Percentiles rank a stretch among this genome's conserved stretches.
phyloP scores from a whole-genome alignment of 1,139 yeast genomes.

The Yamadazyma trypodendri region DNA sequence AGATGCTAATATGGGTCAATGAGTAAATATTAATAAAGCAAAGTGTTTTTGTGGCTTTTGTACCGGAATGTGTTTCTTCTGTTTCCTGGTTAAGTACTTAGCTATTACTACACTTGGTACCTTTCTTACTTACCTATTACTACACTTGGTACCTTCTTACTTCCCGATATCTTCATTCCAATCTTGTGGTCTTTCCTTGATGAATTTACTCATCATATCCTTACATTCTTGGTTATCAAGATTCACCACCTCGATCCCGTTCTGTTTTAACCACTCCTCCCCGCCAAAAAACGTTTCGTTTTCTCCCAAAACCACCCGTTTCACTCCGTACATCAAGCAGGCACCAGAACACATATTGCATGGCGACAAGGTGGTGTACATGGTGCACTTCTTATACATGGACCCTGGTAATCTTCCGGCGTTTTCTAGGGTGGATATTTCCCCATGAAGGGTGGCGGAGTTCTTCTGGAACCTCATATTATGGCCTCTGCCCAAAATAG shows the following conservation, averaged over 20 bases:
- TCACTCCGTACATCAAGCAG: slow-evolving; percentile 80
- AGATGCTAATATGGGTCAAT: too few relatives aligned
- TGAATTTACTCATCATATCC: slow-evolving; percentile 72
- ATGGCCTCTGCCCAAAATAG: slow-evolving; percentile 81
- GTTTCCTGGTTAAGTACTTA: too few relatives aligned
- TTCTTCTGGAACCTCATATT: slow-evolving; percentile 81
- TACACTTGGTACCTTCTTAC: neutral
- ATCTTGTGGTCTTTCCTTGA: slow-evolving; percentile 70
- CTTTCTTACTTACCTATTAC: too few relatives aligned
- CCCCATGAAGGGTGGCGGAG: slow-evolving; percentile 86
- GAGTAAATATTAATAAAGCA: too few relatives aligned
- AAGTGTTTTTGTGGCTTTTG: too few relatives aligned
- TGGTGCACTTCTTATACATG: slow-evolving; percentile 66
- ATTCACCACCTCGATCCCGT: slow-evolving; percentile 77
- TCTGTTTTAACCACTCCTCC: slow-evolving; percentile 62
- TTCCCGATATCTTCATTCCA: slow-evolving; percentile 90
- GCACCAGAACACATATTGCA: slow-evolving; percentile 97
- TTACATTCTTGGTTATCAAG: slow-evolving; percentile 67
- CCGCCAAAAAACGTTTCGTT: slow-evolving; percentile 75
- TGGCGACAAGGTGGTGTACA: slow-evolving; percentile 91
- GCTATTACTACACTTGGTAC: too few relatives aligned
- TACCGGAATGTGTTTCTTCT: too few relatives aligned
- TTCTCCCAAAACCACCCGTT: slow-evolving; percentile 86
- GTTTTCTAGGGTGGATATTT: slow-evolving; percentile 81
- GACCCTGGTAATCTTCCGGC: slow-evolving; percentile 81